These are phyloP conservation scores for Jimgerdemannia flammicorona DNA, from an alignment of 192 early-diverging fungal genomes.

Conservation along the genomic window DNA sequence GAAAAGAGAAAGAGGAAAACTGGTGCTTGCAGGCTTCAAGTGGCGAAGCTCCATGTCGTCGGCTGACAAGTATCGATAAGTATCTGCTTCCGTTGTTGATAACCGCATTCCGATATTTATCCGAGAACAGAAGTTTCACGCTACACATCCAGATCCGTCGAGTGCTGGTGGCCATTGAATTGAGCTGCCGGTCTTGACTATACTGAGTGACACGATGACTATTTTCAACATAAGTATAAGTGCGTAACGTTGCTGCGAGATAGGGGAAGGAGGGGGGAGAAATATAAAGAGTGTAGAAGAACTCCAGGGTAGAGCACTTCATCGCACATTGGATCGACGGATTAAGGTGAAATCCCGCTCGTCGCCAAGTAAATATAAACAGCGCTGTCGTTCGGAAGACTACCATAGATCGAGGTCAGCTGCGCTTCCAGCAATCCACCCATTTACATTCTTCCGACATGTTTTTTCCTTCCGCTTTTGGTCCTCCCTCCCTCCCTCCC, in stretches of 20 bases:
- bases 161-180: neutral
- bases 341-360: no score
- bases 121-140: neutral
- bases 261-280: neutral
- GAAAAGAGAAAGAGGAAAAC: neutral
- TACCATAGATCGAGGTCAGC: no score
- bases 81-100: neutral
- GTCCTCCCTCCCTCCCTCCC: neutral
- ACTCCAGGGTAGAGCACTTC: neutral
- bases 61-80: neutral
- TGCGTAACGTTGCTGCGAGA: neutral
- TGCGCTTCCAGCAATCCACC: no score
- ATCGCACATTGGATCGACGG: neutral
- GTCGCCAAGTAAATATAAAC: no score
- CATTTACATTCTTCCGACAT: neutral
- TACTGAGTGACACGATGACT: neutral
- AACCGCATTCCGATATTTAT: neutral
- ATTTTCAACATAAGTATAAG: neutral
- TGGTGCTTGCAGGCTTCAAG: neutral
- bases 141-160: neutral
- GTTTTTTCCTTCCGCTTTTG: neutral
- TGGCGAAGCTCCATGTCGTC: neutral
- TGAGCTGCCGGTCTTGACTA: neutral
- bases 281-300: neutral
- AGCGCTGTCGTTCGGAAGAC: no score